Evolutionary conservation across 495 filamentous ascomycete genomes (phyloP), one percentile per base, ranked within the genome.

Genomic region (Xylaria curta): DNA sequence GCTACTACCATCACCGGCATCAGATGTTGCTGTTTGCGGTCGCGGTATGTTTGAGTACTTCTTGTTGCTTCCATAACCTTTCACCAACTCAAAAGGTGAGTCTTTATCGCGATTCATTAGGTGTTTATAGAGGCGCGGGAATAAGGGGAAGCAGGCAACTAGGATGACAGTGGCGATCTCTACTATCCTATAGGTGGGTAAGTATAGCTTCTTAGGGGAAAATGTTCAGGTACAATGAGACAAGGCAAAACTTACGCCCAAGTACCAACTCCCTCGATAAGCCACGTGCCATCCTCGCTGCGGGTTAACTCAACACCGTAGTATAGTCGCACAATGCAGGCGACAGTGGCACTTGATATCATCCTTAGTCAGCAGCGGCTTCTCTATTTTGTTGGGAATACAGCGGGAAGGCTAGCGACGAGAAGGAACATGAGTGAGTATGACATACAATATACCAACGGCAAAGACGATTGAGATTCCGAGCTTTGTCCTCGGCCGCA

Each of bases 401-500:
- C 6, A 58, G n/a, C 56, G 28, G 2, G 21, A 15, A 38, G 44
- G 6, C 10, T 2, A 5, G 4, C 13, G 15, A 0, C 13, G 28
- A 42, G 38, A 21, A 46, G 2, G 9, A 56, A 49, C 4, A 40
- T 33, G 31, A 26, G 53, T 8, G 19, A 53, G 21, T 44, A 40
- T 60, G 21, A 72, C 78, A 64, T 71, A 80, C 78, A 80, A 76
- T 56, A 74, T 73, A 53, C 77, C 76, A 26, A 70, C 72, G 24
- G 75, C 77, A 72, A 80, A 80, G 19, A 78, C 62, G 12, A 73
- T 26, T 26, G 75, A 75, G n/a, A 74, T 59, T 26, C 72, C 74
- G n/a, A 81, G 24, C 67, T 81, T 82, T 65, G 78, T 76, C 54
- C 65, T 76, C 12, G 44, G 66, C 15, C 72, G 78, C 42, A 83